These are phyloP conservation scores for Nannochloropsis salina DNA, from an alignment of 108 stramenopile species.

Conservation along the genomic window DNA sequence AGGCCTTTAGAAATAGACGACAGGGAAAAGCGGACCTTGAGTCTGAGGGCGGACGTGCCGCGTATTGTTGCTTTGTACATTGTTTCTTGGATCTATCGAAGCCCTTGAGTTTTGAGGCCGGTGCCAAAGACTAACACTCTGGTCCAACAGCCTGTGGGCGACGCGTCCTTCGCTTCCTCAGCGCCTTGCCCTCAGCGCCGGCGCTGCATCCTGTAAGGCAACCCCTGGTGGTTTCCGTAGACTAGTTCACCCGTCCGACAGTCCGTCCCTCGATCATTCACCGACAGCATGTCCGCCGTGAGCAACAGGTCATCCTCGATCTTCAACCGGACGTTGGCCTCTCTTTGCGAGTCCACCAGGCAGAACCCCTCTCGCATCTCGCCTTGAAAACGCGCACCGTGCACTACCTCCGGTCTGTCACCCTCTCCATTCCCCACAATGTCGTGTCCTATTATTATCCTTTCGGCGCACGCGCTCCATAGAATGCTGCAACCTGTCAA, in stretches of 20 bases:
- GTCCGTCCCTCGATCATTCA: background rate
- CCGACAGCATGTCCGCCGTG: background rate
- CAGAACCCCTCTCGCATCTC: background rate
- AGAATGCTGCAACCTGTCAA: background rate
- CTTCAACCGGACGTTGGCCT: background rate
- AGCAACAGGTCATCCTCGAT: conserved; percentile 15
- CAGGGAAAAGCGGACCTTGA: too few species aligned
- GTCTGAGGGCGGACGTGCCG: too few species aligned
- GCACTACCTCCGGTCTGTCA: background rate
- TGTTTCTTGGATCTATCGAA: too few species aligned
- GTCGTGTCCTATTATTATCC: background rate
- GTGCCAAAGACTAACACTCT: too few species aligned
- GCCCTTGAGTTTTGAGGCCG: too few species aligned
- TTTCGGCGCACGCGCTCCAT: background rate
- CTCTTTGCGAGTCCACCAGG: background rate
- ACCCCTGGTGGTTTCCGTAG: background rate
- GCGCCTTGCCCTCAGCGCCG: background rate
- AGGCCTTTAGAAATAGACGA: too few species aligned
- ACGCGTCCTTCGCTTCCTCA: background rate
- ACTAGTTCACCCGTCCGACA: background rate
- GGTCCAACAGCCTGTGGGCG: too few species aligned
- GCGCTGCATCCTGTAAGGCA: background rate
- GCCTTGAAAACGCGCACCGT: background rate
- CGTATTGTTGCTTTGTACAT: too few species aligned
- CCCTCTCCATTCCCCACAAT: background rate